Evolutionary conservation across 176 grass and related monocot genomes (phyloP), one percentile per base, ranked within the genome.

Genomic region (Metroxylon sagu): DNA sequence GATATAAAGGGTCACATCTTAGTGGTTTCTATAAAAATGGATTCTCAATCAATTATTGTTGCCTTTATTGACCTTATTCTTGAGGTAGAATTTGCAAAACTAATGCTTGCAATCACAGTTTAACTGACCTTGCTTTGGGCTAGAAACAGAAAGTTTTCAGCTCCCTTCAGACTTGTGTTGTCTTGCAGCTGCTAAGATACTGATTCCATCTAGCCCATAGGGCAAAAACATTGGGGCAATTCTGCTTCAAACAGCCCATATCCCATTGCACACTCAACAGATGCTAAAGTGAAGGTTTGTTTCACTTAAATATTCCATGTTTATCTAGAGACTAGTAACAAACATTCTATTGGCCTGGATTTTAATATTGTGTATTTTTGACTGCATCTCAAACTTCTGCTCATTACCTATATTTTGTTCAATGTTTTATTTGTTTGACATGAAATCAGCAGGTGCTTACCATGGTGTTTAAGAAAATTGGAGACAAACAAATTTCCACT

Each of bases 401-500:
- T 23, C 21, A 23, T 23, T 23, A 23, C 21, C 21, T 23, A 23
- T 23, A 0, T 23, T 23, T 23, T 23, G 21, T 23, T 23, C 21
- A 23, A 23, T 23, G 21, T 23, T 23, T 23, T 23, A 23, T 23
- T 23, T 23, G 21, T 29, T 65, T 76, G 18, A 52, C 16, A 25
- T 72, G 29, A 64, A 74, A 83, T 23, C 66, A 98, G 93, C 93
- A 98, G 89, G 88, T 92, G 76, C 87, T 98, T 71, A 87, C 93
- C 76, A 84, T 87, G 19, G 73, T 98, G n/a, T 98, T 98, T 74
- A 98, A 98, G 79, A 98, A 98, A 85, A 98, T 98, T 43, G 93
- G 93, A 54, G 93, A 98, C 76, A 98, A 98, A 17, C 87, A 98
- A 60, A 98, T 87, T 54, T 92, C 87, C 55, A 92, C 84, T 1